These are phyloP conservation scores for Cutaneotrichosporon cyanovorans DNA, from an alignment of 1,284 basidiomycete species.

Conservation along the genomic window DNA sequence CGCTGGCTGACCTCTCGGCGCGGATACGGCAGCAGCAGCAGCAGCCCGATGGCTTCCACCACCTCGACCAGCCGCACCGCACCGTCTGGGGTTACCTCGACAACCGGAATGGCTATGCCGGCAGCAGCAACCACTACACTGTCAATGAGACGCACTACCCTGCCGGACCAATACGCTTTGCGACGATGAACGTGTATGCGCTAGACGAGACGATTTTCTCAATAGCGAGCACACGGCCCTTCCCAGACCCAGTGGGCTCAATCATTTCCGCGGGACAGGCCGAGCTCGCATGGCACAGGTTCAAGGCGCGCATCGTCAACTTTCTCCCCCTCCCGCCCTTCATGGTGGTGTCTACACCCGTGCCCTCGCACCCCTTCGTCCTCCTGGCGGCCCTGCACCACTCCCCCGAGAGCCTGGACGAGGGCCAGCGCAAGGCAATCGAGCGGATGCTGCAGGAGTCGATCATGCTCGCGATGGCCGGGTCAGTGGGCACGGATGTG, in stretches of 20 bases:
- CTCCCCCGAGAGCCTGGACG: conserved; percentile 9
- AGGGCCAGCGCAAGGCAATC: neutral
- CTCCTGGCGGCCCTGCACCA: conserved; percentile 24
- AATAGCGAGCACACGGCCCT: conserved; percentile 11
- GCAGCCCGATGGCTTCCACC: neutral
- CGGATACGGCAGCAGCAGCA: neutral
- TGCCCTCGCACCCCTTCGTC: conserved; percentile 28
- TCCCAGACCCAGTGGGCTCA: conserved; percentile 17
- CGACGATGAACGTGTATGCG: conserved; percentile 1
- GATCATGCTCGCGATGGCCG: conserved; percentile 20
- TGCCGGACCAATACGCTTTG: conserved; percentile 10
- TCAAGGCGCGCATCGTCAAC: conserved; percentile 27
- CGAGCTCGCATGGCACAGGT: conserved; percentile 26
- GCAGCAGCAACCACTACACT: too few relatives aligned
- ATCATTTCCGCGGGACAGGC: conserved; percentile 17
- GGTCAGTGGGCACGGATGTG: conserved; percentile 21
- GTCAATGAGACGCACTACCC: too few relatives aligned
- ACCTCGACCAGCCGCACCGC: too few relatives aligned
- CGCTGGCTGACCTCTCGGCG: neutral
- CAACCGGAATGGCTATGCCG: neutral
- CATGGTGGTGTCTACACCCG: conserved; percentile 18
- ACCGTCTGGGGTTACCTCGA: neutral
- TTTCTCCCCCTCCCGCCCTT: conserved; percentile 28
- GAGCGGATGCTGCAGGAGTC: conserved; percentile 19
- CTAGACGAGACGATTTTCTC: conserved; percentile 22